A percentile compares a stretch with the other conserved stretches of the same genome.
Evolutionary conservation across 1,284 basidiomycete genomes (phyloP).

Genomic region (Erythrobasidium hasegawianum): DNA sequence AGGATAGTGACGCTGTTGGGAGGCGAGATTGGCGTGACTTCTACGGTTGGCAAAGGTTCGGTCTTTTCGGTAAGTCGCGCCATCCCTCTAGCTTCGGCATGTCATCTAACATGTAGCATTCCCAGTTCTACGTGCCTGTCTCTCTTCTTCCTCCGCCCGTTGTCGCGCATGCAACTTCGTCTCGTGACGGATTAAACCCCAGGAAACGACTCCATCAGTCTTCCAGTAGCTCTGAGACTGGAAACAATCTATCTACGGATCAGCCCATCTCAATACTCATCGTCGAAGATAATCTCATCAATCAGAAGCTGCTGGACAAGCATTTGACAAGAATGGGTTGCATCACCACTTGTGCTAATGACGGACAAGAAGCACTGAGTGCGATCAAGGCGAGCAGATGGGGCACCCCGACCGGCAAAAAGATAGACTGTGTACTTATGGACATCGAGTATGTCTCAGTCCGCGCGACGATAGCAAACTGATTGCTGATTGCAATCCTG

Average conservation of each 20-base stretch:
- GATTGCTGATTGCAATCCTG: background rate
- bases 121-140: background rate
- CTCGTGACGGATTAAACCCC: too few relatives aligned
- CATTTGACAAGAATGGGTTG: conserved; percentile 40
- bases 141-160: too few relatives aligned
- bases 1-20: conserved; percentile 39
- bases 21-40: conserved; percentile 42
- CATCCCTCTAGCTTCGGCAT: background rate
- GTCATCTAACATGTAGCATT: background rate
- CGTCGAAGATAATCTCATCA: conserved; percentile 43
- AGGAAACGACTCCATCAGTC: too few relatives aligned
- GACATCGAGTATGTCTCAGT: conserved; percentile 3
- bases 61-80: conserved; percentile 36
- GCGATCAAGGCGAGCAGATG: conserved; percentile 33
- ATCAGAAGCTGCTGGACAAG: conserved; percentile 39
- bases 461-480: background rate
- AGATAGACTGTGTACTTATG: conserved; percentile 29
- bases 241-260: too few relatives aligned
- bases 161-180: too few relatives aligned
- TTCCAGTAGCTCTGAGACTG: too few relatives aligned
- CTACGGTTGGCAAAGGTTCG: conserved; percentile 37
- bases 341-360: conserved; percentile 37
- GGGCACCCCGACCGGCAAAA: conserved; percentile 12
- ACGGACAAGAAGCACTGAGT: conserved; percentile 42
- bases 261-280: conserved; percentile 35